Evolutionary conservation across 805 yeast species (phyloP).

Genomic region (Hermanozyma aechmeae): DNA sequence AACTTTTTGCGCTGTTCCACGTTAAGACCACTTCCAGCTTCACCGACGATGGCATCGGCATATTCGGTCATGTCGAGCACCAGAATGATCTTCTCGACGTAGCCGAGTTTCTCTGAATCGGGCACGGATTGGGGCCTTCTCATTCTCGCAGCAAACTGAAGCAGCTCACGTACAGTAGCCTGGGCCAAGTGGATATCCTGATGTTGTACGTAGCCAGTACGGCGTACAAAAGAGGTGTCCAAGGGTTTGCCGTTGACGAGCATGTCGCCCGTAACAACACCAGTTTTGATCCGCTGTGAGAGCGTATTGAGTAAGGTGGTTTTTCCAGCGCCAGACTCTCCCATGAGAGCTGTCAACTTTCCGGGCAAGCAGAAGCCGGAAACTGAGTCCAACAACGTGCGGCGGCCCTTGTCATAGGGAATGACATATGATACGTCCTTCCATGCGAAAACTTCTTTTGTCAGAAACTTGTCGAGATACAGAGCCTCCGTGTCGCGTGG

Average conservation of each 20-base stretch:
- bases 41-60: not conserved
- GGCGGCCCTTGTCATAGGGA: not conserved
- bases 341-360: not conserved
- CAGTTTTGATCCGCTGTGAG: not conserved
- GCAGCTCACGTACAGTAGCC: not conserved
- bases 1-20: slow-evolving; percentile 1
- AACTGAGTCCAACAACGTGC: not conserved
- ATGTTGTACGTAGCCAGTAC: slow-evolving; percentile 1
- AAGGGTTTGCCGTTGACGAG: not conserved
- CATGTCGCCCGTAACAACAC: not conserved
- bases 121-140: not conserved
- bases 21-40: not conserved
- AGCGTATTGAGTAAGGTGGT: not conserved
- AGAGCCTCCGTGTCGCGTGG: no score
- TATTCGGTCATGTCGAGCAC: not conserved
- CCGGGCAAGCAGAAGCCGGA: not conserved
- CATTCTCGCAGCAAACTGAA: not conserved
- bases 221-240: not conserved
- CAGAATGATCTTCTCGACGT: not conserved
- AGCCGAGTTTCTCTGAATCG: not conserved
- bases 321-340: slow-evolving; percentile 1
- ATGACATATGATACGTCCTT: not conserved
- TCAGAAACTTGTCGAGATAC: no score
- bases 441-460: not conserved
- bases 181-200: not conserved